A percentile compares a stretch with the other conserved stretches of the same genome.
Conservation (phyloP, 495 filamentous ascomycete species). For the Neurospora sp. region DNA sequence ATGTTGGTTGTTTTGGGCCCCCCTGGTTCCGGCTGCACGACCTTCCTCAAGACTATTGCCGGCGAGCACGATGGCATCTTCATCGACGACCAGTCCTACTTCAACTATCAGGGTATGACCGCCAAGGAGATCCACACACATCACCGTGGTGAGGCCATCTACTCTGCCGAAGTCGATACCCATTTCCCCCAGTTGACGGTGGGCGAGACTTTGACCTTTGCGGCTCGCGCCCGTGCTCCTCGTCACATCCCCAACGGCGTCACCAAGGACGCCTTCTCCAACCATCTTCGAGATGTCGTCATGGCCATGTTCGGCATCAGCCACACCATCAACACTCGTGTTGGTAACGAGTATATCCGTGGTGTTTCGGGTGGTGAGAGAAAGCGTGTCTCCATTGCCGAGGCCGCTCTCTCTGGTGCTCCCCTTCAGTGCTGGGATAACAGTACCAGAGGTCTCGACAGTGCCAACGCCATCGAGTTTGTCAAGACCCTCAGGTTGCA, state of each 20-base stretch:
- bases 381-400: slow-evolving; percentile 75
- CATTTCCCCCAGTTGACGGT: slow-evolving; percentile 79
- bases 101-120: slow-evolving; percentile 65
- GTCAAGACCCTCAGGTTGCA: slow-evolving; percentile 56
- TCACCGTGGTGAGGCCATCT: slow-evolving; percentile 72
- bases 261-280: slow-evolving; percentile 46
- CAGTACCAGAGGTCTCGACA: slow-evolving; percentile 71
- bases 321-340: slow-evolving; percentile 65
- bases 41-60: slow-evolving; percentile 68
- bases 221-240: slow-evolving; percentile 59
- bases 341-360: slow-evolving; percentile 71
- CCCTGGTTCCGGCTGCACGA: slow-evolving; percentile 70
- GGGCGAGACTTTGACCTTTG: slow-evolving; percentile 68
- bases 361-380: slow-evolving; percentile 77
- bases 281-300: slow-evolving; percentile 61
- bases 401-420: slow-evolving; percentile 52
- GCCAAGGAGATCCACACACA: slow-evolving; percentile 53
- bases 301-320: slow-evolving; percentile 72
- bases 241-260: slow-evolving; percentile 51
- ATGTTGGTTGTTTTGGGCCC: slow-evolving; percentile 73
- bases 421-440: slow-evolving; percentile 81
- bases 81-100: slow-evolving; percentile 50
- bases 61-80: slow-evolving; percentile 67
- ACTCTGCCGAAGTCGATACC: slow-evolving; percentile 69
- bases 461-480: slow-evolving; percentile 74